Evolutionary conservation across 345 rosid genomes (phyloP), one percentile per base, ranked within the genome.

Genomic region (Salix caprea): DNA sequence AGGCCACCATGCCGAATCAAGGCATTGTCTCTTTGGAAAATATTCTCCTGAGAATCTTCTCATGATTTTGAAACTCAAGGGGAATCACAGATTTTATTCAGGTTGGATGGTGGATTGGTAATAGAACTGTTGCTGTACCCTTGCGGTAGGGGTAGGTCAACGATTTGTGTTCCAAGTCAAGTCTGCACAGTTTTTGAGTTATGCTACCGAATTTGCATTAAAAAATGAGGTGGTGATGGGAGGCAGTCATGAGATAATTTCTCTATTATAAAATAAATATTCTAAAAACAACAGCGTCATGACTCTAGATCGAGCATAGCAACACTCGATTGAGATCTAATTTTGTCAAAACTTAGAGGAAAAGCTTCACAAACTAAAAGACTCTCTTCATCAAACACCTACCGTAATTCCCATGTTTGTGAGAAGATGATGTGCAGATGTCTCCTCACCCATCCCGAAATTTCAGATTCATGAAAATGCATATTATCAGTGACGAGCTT

Each of bases 101-200:
- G 79, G 70, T 86, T 96, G 86, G 91, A 87, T 72, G 96, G 93
- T 86, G 97, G 91, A 62, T 80, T 93, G 75, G 85, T 88, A 58
- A 89, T 91, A 30, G 97, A 93, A 91, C 97, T 0, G 97, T 93
- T 70, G 84, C 90, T 73, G 93, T 93, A 79, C 99, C 99, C 99
- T 61, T 93, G 98, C 19, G 89, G 89, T 82, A 84, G 94, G 23
- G 96, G 96, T 61, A 90, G 98, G 83, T 89, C 85, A 13, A 96
- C 98, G 13, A 94, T 96, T 76, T 96, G 98, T 69, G 97, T 93
- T 69, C 91, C 99, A 14, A 93, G 99, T 71, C 97, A 9, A 26
- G 14, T n/a, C 62, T 56, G 26, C 62, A 56, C 10, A n/a, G 26
- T n/a, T 56, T 12, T 13, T 56, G 26, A 56, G 24, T n/a, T 56